Conservation (phyloP, 2,329 filamentous ascomycete species). For the Aureobasidium vineae region DNA sequence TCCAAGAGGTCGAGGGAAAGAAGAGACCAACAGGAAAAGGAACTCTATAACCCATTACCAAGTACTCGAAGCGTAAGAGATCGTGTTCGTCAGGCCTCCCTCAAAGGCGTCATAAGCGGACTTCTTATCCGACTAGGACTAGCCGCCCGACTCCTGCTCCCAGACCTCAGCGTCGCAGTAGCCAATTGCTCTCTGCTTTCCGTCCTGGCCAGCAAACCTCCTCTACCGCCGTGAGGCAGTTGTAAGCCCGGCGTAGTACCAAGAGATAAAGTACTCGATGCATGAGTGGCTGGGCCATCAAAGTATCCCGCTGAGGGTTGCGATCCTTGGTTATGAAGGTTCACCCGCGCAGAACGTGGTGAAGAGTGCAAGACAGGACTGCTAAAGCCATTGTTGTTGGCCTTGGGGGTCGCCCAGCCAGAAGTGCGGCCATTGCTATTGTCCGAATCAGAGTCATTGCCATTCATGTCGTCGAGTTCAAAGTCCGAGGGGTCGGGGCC, state of each 20-base stretch:
- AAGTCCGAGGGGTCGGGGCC: conserved; percentile 58
- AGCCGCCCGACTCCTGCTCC: conserved; percentile 48
- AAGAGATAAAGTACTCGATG: neutral
- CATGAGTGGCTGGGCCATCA: neutral
- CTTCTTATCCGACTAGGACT: conserved; percentile 45
- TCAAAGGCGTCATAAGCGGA: conserved; percentile 5
- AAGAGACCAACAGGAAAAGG: neutral
- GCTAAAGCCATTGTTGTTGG: conserved; percentile 41
- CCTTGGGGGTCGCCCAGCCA: conserved; percentile 65
- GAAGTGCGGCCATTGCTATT: conserved; percentile 60
- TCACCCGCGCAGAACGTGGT: conserved; percentile 20
- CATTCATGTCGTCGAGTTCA: conserved; percentile 64
- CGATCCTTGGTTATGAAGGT: conserved; percentile 35
- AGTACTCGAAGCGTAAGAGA: neutral
- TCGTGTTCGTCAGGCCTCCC: neutral
- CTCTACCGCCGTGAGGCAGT: conserved; percentile 36
- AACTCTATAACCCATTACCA: neutral
- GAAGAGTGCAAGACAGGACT: conserved; percentile 26
- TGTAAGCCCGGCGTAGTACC: conserved; percentile 7
- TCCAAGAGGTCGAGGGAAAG: neutral
- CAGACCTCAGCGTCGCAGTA: conserved; percentile 53
- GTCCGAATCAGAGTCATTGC: conserved; percentile 19
- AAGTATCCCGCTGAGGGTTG: neutral
- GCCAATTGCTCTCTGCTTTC: conserved; percentile 78
- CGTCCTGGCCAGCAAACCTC: conserved; percentile 72